A percentile compares a stretch with the other conserved stretches of the same genome.
Conservation (phyloP, 805 yeast genomes). For the Metschnikowia gelsemii region DNA sequence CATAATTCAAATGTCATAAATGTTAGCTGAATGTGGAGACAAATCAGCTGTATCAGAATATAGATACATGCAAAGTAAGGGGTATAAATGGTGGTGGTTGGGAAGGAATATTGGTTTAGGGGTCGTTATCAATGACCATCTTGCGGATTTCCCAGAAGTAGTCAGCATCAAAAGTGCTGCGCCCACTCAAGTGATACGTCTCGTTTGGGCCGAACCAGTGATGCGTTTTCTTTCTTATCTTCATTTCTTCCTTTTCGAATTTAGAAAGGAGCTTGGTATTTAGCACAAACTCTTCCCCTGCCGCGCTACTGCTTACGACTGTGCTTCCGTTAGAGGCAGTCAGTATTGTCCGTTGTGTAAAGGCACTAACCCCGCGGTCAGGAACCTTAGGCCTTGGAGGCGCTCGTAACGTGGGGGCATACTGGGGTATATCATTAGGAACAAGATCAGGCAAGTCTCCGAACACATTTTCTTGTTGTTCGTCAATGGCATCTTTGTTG, state of each 20-base stretch:
- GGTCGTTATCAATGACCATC: slow-evolving; percentile 38
- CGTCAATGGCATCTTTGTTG: slow-evolving; percentile 40
- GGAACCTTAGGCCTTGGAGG: neutral
- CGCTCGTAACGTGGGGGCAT: slow-evolving; percentile 8
- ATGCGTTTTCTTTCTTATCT: slow-evolving; percentile 32
- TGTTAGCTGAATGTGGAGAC: too few relatives aligned
- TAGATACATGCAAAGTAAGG: neutral
- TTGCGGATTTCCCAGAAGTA: slow-evolving; percentile 45
- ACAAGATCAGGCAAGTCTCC: slow-evolving; percentile 49
- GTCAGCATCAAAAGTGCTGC: slow-evolving; percentile 23
- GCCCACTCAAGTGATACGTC: slow-evolving; percentile 22
- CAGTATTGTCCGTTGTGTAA: slow-evolving; percentile 39
- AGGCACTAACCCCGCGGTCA: slow-evolving; percentile 35
- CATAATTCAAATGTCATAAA: neutral
- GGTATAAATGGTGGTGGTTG: neutral
- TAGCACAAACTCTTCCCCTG: slow-evolving; percentile 29
- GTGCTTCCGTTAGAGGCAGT: slow-evolving; percentile 24
- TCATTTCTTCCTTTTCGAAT: slow-evolving; percentile 38
- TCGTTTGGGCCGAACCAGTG: slow-evolving; percentile 40
- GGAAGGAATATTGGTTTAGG: too few relatives aligned
- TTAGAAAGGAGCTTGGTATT: slow-evolving; percentile 29
- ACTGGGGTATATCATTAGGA: slow-evolving; percentile 21
- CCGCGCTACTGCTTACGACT: slow-evolving; percentile 10
- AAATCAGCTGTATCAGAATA: too few relatives aligned
- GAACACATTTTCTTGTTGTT: slow-evolving; percentile 40